Base-by-base conservation (phyloP, 1,284 basidiomycete species). In the Moesziomyces aphidis region DNA sequence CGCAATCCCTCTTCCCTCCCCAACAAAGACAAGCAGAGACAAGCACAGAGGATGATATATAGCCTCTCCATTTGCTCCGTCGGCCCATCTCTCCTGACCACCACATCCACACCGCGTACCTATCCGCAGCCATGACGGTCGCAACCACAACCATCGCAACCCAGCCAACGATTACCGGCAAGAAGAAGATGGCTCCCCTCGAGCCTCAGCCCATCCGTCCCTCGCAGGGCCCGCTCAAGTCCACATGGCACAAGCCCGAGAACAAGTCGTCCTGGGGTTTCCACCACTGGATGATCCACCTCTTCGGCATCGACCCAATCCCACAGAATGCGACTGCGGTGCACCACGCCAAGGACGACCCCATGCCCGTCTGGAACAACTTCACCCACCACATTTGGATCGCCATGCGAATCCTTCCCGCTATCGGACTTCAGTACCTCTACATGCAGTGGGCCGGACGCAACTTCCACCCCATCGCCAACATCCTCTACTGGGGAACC, bases 371-470 rank as follows among this genome's bases (percentile, higher is more conserved):
- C 6, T 76, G 68, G 60, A 57, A 65, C 42, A 72, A 73, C 42
- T 63, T 61, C 45, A 47, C 62, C n/a, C 73, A 78, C 7, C 77
- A 80, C 43, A 23, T 68, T 13, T 76, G 61, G 57, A 67, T 81
- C 22, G 53, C 72, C 3, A 73, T 78, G 39, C 62, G 73, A 8
- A 45, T 73, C 5, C 22, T 76, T 6, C 45, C 74, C 2, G 77
- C 81, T 13, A 43, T 80, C 28, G 61, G 63, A 2, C 43, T 76
- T n/a, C 76, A 81, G 21, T 74, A 69, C 50, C 46, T 54, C 1
- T 80, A 69, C 53, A 77, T 63, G 19, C 53, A 58, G 39, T 55
- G 61, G 28, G 70, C 70, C 3, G 81, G 80, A 5, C 58, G 60
- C 43, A 70, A 61, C n/a, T 47, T 77, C 23, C 78, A 78, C 43